These are phyloP conservation scores for Inonotus obliquus DNA, from an alignment of 1,284 basidiomycete species.

Conservation along the genomic window DNA sequence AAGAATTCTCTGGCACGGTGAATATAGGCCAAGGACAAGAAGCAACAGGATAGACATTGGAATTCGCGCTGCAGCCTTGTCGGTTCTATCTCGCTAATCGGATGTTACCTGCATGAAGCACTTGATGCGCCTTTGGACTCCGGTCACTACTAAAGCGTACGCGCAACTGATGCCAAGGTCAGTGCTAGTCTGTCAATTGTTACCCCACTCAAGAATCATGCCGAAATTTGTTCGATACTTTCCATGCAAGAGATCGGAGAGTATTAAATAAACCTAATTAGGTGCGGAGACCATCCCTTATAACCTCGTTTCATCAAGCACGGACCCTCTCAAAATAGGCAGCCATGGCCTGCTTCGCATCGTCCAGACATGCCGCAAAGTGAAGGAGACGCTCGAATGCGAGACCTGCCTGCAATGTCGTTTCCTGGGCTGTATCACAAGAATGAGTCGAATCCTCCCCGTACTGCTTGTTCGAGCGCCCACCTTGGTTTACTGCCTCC, in stretches of 20 bases:
- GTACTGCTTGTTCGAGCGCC: conserved; percentile 20
- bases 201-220: background rate
- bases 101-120: background rate
- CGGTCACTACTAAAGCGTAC: background rate
- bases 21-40: background rate
- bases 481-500: conserved; percentile 62
- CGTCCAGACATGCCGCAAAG: conserved; percentile 57
- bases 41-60: background rate
- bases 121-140: background rate
- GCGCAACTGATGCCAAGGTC: background rate
- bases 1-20: background rate
- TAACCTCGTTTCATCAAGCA: conserved; percentile 31
- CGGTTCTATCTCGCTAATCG: background rate
- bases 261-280: background rate
- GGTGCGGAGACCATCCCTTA: background rate
- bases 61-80: background rate
- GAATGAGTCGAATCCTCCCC: background rate
- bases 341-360: conserved; percentile 62
- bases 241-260: background rate
- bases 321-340: conserved; percentile 65
- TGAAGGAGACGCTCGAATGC: conserved; percentile 59
- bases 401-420: conserved; percentile 52
- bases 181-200: background rate
- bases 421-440: conserved; percentile 44
- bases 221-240: conserved; percentile 14